Percentiles rank a stretch among this genome's conserved stretches.
Conservation (phyloP, 495 filamentous ascomycete species). For the Chaetomium tenue region DNA sequence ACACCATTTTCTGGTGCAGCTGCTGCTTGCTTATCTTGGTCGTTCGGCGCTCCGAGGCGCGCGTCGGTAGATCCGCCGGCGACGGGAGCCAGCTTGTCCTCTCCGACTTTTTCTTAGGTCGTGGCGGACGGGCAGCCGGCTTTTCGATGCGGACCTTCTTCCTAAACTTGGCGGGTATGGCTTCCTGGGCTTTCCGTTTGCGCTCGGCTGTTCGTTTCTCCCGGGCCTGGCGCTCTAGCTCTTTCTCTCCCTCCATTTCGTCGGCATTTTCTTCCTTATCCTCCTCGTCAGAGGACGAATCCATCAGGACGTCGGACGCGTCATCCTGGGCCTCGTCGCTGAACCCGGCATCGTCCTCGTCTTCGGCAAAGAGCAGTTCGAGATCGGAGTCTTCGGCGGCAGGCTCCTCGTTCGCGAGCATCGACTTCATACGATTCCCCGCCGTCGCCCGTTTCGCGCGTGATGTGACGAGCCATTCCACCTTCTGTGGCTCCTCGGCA, state of each 20-base stretch:
- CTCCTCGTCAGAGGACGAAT: constrained; percentile 79
- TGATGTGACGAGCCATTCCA: constrained; percentile 75
- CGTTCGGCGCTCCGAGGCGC: constrained; percentile 77
- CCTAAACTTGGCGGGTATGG: constrained; percentile 51
- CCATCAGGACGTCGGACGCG: constrained; percentile 73
- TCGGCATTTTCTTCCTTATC: constrained; percentile 70
- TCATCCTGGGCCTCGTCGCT: constrained; percentile 65
- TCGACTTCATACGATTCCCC: constrained; percentile 76
- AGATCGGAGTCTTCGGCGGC: constrained; percentile 60
- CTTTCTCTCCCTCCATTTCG: constrained; percentile 65
- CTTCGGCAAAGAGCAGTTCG: constrained; percentile 78
- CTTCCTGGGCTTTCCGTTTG: constrained; percentile 75
- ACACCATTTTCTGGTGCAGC: constrained; percentile 76
- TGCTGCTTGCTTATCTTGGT: constrained; percentile 82
- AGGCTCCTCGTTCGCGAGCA: constrained; percentile 73
- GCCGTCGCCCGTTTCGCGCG: constrained; percentile 81
- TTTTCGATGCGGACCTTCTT: constrained; percentile 57
- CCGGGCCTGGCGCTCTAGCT: constrained; percentile 60
- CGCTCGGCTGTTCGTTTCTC: constrained; percentile 50
- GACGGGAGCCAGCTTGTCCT: constrained; percentile 84
- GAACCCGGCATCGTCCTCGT: constrained; percentile 83
- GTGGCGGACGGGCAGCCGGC: constrained; percentile 45
- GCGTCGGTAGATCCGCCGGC: constrained; percentile 71
- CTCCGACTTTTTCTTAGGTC: constrained; percentile 91
- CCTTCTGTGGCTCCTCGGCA: constrained; percentile 30